phyloP scores from a whole-genome alignment of 495 filamentous ascomycete species.

The Neurospora sp. region DNA sequence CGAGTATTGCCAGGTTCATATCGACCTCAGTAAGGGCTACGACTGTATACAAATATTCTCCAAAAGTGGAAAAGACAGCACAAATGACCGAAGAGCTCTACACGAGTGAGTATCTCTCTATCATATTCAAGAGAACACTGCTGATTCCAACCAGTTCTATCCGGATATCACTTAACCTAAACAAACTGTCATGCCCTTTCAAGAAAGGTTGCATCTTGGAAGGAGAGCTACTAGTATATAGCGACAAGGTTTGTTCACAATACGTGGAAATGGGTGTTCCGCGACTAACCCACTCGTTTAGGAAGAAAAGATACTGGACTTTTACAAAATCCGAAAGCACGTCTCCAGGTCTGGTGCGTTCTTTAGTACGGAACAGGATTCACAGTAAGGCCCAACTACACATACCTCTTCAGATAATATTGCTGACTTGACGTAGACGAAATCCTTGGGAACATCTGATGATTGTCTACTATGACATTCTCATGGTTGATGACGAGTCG shows the following conservation, averaged over 20 bases:
- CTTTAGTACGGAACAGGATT: slow-evolving; percentile 59
- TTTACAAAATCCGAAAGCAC: slow-evolving; percentile 74
- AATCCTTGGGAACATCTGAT: slow-evolving; percentile 68
- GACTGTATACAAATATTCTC: slow-evolving; percentile 70
- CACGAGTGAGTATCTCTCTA: slow-evolving; percentile 34
- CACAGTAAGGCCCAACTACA: slow-evolving; percentile 39
- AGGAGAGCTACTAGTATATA: slow-evolving; percentile 73
- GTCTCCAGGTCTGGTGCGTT: slow-evolving; percentile 62
- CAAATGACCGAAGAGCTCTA: slow-evolving; percentile 51
- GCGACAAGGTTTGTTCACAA: slow-evolving; percentile 37
- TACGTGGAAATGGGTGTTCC: neutral
- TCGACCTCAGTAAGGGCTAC: slow-evolving; percentile 49
- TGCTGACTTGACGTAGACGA: slow-evolving; percentile 26
- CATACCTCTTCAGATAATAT: neutral
- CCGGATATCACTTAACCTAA: slow-evolving; percentile 47
- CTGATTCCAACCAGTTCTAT: slow-evolving; percentile 29
- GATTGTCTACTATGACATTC: slow-evolving; percentile 72
- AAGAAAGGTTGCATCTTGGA: slow-evolving; percentile 62
- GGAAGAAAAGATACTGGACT: slow-evolving; percentile 49
- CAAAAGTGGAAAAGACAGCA: slow-evolving; percentile 86
- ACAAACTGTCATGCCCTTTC: slow-evolving; percentile 44
- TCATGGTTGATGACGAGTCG: slow-evolving; percentile 60
- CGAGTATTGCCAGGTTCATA: slow-evolving; percentile 80
- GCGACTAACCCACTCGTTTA: slow-evolving; percentile 3
- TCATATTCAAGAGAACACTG: neutral